These are phyloP conservation scores for Aquilaria malaccensis DNA, from an alignment of 345 rosid species.

Conservation along the genomic window DNA sequence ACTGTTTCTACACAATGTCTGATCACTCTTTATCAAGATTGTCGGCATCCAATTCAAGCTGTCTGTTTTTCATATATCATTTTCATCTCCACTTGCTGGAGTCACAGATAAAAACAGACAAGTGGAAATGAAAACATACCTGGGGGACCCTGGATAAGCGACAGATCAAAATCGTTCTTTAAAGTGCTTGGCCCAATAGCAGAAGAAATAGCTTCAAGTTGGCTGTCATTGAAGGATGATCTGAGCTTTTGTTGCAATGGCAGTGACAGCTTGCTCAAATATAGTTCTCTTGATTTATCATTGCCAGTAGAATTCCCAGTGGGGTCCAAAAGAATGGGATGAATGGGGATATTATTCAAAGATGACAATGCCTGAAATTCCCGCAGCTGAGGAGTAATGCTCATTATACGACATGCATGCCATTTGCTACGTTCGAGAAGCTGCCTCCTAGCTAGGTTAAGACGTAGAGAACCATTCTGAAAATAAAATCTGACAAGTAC, in stretches of 20 bases:
- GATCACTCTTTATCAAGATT: too few species aligned
- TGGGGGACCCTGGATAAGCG: slow-evolving; percentile 99
- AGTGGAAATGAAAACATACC: slow-evolving; percentile 31
- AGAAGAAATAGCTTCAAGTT: slow-evolving; percentile 70
- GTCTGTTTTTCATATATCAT: too few species aligned
- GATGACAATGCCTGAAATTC: slow-evolving; percentile 94
- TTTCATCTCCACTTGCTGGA: background rate
- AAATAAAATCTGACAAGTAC: slow-evolving; percentile 75
- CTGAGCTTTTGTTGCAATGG: slow-evolving; percentile 55
- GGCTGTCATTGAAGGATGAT: slow-evolving; percentile 83
- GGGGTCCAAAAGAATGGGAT: slow-evolving; percentile 72
- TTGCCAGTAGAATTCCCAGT: slow-evolving; percentile 24
- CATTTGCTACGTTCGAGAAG: slow-evolving; percentile 96
- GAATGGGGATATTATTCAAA: slow-evolving; percentile 59
- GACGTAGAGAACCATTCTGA: slow-evolving; percentile 61
- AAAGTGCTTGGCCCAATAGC: slow-evolving; percentile 44
- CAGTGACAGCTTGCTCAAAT: slow-evolving; percentile 48
- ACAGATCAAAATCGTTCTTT: slow-evolving; percentile 54
- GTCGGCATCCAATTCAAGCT: too few species aligned
- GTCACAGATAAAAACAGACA: background rate
- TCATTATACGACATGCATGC: slow-evolving; percentile 87
- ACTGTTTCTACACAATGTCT: too few species aligned
- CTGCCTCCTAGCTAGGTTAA: slow-evolving; percentile 86
- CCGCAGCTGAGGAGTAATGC: slow-evolving; percentile 84
- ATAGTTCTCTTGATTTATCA: slow-evolving; percentile 30